A percentile compares a stretch with the other conserved stretches of the same genome.
Conservation (phyloP, 352 stramenopile species). For the Pythium utonaiense region DNA sequence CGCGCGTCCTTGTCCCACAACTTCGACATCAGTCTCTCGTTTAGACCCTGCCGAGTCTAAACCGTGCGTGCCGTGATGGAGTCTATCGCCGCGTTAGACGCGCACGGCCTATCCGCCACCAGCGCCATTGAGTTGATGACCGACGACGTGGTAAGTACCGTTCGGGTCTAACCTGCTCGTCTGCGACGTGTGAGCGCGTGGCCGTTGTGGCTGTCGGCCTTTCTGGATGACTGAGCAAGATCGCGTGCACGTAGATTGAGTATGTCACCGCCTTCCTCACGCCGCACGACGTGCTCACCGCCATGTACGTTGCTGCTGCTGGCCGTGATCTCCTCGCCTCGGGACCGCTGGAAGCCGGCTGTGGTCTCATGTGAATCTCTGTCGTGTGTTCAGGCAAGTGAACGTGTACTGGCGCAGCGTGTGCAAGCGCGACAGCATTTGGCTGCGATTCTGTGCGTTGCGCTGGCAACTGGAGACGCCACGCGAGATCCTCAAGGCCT, state of each 20-base stretch:
- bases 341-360: no score
- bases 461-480: slow-evolving; percentile 50
- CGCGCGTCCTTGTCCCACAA: no score
- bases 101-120: background rate
- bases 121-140: slow-evolving; percentile 15
- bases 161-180: background rate
- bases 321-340: background rate
- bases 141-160: slow-evolving; percentile 40
- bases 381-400: slow-evolving; percentile 37
- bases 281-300: slow-evolving; percentile 40
- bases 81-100: background rate
- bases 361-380: background rate
- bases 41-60: background rate
- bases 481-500: slow-evolving; percentile 40
- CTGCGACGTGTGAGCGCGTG: slow-evolving; percentile 24
- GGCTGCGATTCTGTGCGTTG: slow-evolving; percentile 39
- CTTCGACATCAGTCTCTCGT: background rate
- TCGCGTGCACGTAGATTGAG: slow-evolving; percentile 32
- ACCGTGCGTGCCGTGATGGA: background rate
- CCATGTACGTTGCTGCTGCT: slow-evolving; percentile 35
- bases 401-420: slow-evolving; percentile 49
- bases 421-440: slow-evolving; percentile 48
- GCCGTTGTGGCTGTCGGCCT: background rate
- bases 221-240: slow-evolving; percentile 12
- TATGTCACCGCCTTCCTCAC: slow-evolving; percentile 52